Evolutionary conservation across 2,329 filamentous ascomycete genomes (phyloP).

Genomic region (Colletotrichum cereale): DNA sequence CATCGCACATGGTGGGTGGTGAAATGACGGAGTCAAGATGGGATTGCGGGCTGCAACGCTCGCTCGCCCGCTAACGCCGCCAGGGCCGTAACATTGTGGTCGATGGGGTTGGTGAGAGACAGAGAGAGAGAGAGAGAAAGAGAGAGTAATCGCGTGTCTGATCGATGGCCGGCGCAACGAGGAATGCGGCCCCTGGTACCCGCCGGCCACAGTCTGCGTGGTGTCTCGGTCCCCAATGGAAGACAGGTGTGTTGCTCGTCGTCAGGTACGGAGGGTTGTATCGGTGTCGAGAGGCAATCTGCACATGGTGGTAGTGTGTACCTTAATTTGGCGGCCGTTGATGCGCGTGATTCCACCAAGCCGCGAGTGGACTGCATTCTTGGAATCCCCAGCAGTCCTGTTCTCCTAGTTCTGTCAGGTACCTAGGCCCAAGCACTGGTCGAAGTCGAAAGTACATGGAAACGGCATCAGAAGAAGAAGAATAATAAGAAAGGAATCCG

Average conservation of each 20-base stretch:
- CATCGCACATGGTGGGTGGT: constrained; percentile 1
- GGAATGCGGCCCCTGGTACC: not conserved
- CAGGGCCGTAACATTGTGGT: not conserved
- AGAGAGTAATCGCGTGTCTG: not conserved
- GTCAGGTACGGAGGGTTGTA: not conserved
- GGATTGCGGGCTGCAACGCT: constrained; percentile 27
- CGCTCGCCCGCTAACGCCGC: no score
- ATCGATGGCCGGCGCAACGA: constrained; percentile 16
- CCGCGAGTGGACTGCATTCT: constrained; percentile 5
- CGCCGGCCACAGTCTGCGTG: not conserved
- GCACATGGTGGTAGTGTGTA: not conserved
- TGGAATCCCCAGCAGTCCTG: not conserved
- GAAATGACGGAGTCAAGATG: constrained; percentile 7
- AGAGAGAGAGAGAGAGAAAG: no score
- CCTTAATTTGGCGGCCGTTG: not conserved
- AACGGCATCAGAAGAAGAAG: not conserved
- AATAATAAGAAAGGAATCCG: constrained; percentile 18
- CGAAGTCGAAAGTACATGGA: not conserved
- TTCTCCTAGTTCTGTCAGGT: not conserved
- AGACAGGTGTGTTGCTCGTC: not conserved
- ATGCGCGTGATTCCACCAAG: not conserved
- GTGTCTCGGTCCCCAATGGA: not conserved
- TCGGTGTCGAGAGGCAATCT: constrained; percentile 11
- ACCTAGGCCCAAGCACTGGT: not conserved
- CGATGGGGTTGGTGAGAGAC: constrained; percentile 12